Evolutionary conservation across 768 basidiomycete genomes (phyloP), one percentile per base, ranked within the genome.

Genomic region (Boletus subparvulus): DNA sequence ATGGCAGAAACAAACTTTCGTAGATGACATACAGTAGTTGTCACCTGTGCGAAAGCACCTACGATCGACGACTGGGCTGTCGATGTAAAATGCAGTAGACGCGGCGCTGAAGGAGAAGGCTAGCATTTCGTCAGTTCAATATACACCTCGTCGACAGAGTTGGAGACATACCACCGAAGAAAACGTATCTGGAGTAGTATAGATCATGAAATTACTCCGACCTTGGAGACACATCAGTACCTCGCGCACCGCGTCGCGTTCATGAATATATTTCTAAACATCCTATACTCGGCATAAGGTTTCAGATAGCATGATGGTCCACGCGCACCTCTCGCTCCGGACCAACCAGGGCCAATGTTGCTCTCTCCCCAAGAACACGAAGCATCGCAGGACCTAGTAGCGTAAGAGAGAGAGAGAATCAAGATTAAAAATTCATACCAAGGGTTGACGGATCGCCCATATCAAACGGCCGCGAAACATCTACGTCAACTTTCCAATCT

Each of bases 221-320:
- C 92, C 91, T 77, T 92, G 90, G 6, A 92, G 72, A 32, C 82
- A 82, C 69, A 90, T 87, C 13, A 92, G 74, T 3, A 91, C 75
- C 63, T 94, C 92, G 4, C 91, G 81, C 6, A 91, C 86, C 39
- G 86, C 84, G 60, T 92, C 86, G 48, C 84, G 79, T 70, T 93
- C 92, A 50, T 83, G 69, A 26, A 92, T 88, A 58, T 87, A 87
- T 69, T 69, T 82, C 88, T 91, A 62, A 5, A 56, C 40, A 30
- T 17, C 16, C 4, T 3, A 39, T 32, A 9, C 1, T 54, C 17
- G 21, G 28, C 1, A 30, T 16, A 51, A 41, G 24, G 32, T 52
- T 30, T 21, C 19, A 28, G n/a, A 24, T 53, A 30, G 10, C n/a
- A n/a, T n/a, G n/a, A 24, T 32, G 9, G 19, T 21, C 24, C 4